phyloP scores from a whole-genome alignment of 75 land plant genomes.

The Selaginella moellendorffii region DNA sequence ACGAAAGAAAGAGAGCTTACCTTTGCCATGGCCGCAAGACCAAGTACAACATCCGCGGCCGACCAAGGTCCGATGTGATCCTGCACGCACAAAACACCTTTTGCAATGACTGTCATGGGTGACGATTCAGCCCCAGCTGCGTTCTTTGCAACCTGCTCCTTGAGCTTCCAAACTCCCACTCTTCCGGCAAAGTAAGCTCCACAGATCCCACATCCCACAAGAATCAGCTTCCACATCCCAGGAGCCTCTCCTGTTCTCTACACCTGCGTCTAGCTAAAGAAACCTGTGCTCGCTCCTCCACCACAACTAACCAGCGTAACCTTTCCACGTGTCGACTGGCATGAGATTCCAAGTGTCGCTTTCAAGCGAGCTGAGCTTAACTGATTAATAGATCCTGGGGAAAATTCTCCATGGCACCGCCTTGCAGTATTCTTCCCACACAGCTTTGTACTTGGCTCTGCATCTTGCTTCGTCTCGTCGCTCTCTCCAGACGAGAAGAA shows the following conservation, averaged over 20 bases:
- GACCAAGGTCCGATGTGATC: background rate
- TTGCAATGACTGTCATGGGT: background rate
- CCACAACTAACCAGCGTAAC: no score
- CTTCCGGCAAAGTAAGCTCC: background rate
- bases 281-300: no score
- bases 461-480: conserved; percentile 88
- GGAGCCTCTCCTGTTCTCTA: no score
- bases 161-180: background rate
- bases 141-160: background rate
- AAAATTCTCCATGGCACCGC: conserved; percentile 87
- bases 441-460: conserved; percentile 67
- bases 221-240: background rate
- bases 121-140: background rate
- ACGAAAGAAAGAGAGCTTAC: background rate
- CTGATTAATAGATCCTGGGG: conserved; percentile 57
- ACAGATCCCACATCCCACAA: background rate
- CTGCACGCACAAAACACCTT: background rate
- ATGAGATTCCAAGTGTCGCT: no score
- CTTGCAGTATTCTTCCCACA: conserved; percentile 75
- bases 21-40: background rate
- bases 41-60: background rate
- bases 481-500: conserved; percentile 87
- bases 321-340: no score
- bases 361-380: no score
- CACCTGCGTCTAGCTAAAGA: no score